phyloP scores from a whole-genome alignment of 352 stramenopile genomes.

The Phytophthora idaei region DNA sequence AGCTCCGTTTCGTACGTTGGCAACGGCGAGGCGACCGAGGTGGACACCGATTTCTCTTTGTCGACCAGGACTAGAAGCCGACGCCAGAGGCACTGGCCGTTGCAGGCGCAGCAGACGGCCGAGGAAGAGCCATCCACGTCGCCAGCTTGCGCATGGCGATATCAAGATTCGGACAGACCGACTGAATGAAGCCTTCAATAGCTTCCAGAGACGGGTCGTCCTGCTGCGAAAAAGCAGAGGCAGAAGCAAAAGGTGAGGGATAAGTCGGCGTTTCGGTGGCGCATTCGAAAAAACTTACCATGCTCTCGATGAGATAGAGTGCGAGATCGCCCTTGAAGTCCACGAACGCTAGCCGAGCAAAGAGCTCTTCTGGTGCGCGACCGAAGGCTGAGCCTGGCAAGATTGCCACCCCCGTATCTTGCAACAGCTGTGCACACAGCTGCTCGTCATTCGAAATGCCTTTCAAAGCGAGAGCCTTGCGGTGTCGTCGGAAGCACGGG shows the following conservation, averaged over 20 bases:
- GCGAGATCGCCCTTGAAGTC: constrained; percentile 90
- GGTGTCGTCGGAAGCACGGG: constrained; percentile 77
- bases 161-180: constrained; percentile 87
- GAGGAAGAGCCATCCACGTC: constrained; percentile 61
- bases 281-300: constrained; percentile 47
- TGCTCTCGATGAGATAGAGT: constrained; percentile 88
- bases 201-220: constrained; percentile 72
- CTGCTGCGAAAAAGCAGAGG: constrained; percentile 43
- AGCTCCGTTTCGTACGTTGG: constrained; percentile 5
- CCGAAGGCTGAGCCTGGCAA: constrained; percentile 86
- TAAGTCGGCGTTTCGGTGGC: constrained; percentile 16
- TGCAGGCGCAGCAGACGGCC: constrained; percentile 28
- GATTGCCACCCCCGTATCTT: constrained; percentile 87
- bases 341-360: constrained; percentile 83
- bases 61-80: constrained; percentile 9
- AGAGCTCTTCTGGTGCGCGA: constrained; percentile 75
- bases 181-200: constrained; percentile 87
- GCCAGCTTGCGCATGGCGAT: constrained; percentile 81
- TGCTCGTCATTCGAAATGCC: constrained; percentile 78
- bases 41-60: constrained; percentile 17
- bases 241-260: constrained; percentile 7
- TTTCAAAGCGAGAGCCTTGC: constrained; percentile 59
- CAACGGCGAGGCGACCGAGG: constrained; percentile 20
- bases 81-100: constrained; percentile 4
- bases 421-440: constrained; percentile 75